Evolutionary conservation across 805 yeast species (phyloP), one percentile per base, ranked within the genome.

Genomic region (Wickerhamiella shivajii): DNA sequence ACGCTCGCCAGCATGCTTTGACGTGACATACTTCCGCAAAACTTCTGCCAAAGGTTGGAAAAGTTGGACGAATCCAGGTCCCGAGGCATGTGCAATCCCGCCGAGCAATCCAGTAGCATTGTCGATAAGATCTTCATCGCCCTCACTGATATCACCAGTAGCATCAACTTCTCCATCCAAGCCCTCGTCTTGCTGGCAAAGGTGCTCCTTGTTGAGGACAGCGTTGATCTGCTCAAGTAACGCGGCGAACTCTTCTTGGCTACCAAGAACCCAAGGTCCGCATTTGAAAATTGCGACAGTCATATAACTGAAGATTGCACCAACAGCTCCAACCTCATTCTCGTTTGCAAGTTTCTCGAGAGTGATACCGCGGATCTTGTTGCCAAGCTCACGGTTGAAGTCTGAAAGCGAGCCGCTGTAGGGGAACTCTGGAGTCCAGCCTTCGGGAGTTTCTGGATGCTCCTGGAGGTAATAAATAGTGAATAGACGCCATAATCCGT

Each of bases 61-160:
- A 42, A 85, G 64, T 48, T 70, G 72, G 46, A 59, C 62, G 53
- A 90, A 90, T 49, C 80, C 92, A 26, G 69, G 67, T 34, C 78
- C 90, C 46, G 87, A 66, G n/a, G 79, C 77, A 40, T 63, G 58
- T 11, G 95, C 70, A 44, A 87, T 64, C 44, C 74, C 67, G 37
- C 80, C 80, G 42, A 87, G 63, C 17, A 83, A 84, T 55, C 90
- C 98, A 46, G 81, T 63, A 26, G 93, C 80, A 39, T 81, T 67
- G 52, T 87, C 96, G 45, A 73, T 73, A 40, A 90, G 65, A 45
- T 83, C 66, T 15, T 84, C 80, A 39, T 69, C 74, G 32, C 59
- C 53, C 51, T 68, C 73, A 10, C 55, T 41, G 14, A 30, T 20
- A 5, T 33, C 36, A 29, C 39, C 47, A 10, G 56, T 41, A n/a